Percentiles rank a stretch among this genome's conserved stretches.
These are phyloP conservation scores for Rutstroemia sydowiana DNA, from an alignment of 2,329 filamentous ascomycete species.

Conservation along the genomic window DNA sequence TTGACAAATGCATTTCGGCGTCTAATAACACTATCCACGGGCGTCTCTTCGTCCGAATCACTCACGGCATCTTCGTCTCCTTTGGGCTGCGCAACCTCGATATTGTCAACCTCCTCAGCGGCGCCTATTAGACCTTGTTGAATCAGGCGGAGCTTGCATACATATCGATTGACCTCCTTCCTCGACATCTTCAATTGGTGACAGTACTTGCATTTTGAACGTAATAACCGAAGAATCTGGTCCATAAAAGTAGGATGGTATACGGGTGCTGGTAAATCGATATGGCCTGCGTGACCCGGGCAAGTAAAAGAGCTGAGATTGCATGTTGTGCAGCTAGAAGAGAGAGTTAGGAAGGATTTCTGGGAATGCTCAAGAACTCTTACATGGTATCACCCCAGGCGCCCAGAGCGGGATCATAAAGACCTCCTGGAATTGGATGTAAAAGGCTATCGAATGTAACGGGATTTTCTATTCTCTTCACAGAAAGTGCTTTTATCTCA, in stretches of 20 bases:
- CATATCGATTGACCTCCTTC: constrained; percentile 67
- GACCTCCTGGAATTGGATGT: constrained; percentile 80
- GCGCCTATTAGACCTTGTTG: constrained; percentile 74
- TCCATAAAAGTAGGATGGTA: constrained; percentile 98
- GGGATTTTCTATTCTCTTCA: constrained; percentile 88
- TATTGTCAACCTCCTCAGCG: constrained; percentile 44
- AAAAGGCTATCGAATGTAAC: constrained; percentile 89
- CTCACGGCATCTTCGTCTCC: constrained; percentile 17
- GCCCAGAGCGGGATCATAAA: constrained; percentile 88
- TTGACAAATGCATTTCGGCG: constrained; percentile 63
- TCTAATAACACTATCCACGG: constrained; percentile 41
- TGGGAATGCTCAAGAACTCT: constrained; percentile 27
- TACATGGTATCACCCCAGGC: constrained; percentile 82
- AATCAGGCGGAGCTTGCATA: constrained; percentile 78
- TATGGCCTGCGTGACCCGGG: constrained; percentile 89
- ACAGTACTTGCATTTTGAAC: constrained; percentile 87
- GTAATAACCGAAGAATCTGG: constrained; percentile 75
- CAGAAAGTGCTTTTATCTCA: constrained; percentile 84
- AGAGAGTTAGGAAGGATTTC: not conserved
- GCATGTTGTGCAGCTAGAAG: constrained; percentile 78
- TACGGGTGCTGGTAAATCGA: constrained; percentile 85
- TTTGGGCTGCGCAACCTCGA: constrained; percentile 23
- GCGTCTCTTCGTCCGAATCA: constrained; percentile 32
- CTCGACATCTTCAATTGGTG: constrained; percentile 75
- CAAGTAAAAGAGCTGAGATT: constrained; percentile 75